Base-by-base conservation (phyloP, 2,329 filamentous ascomycete species). In the Phialophora chinensis region DNA sequence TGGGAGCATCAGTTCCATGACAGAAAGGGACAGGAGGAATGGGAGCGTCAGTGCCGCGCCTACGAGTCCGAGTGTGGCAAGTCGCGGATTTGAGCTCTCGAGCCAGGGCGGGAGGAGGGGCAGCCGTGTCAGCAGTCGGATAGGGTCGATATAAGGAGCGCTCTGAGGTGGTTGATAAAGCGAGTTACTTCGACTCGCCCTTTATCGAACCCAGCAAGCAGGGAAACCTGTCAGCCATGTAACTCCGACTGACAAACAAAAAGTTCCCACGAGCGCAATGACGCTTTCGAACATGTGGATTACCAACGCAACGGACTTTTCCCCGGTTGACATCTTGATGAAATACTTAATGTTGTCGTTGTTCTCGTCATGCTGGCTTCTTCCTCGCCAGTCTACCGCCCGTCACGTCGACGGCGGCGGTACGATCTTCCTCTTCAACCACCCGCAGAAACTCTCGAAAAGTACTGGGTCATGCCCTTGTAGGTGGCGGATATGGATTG, bases 371-470 rank as follows among this genome's bases (percentile, higher is more conserved):
- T 44, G 38, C 38, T 44, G 1, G 38, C 5, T n/a, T 44, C 38
- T n/a, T n/a, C 38, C 38, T 20, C 17, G 38, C 38, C 17, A 6
- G 4, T 44, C 5, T 17, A 44, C 5, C 33, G 12, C 33, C 33
- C 33, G 14, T 44, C 38, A 44, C 38, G 14, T 44, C 38, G 38
- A 55, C 25, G 59, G 20, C 23, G 59, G 20, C 23, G 33, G 20
- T 5, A 33, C 17, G 20, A 80, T 27, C 63, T 84, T 85, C 42
- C 85, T 81, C 76, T 88, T 91, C 53, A 96, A 70, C 81, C 93
- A 92, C 0, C 92, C 93, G 67, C 88, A 90, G 69, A 99, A 92
- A 75, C 93, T 97, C 79, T 96, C 91, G 77, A 94, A 97, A 0
- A 95, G 75, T 0, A 88, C 83, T 20, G 85, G 81, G 71, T 96